These are phyloP conservation scores for Tolypocladium sp. DNA, from an alignment of 2,329 filamentous ascomycete genomes.

Conservation along the genomic window DNA sequence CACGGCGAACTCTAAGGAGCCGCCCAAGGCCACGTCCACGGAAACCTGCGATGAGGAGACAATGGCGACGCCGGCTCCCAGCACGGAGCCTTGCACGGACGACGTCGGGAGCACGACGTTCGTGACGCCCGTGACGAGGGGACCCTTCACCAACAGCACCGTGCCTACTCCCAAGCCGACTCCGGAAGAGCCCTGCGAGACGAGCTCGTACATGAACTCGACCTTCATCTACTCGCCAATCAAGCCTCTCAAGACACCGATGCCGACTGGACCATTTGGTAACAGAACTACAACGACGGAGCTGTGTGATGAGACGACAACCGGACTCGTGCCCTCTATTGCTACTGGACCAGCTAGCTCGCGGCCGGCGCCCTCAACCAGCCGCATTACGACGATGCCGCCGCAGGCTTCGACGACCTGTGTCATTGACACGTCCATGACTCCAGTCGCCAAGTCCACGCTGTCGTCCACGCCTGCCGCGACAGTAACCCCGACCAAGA, in stretches of 20 bases:
- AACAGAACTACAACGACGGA: too few relatives aligned
- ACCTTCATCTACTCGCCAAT: too few relatives aligned
- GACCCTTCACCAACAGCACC: too few relatives aligned
- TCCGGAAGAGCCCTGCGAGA: too few relatives aligned
- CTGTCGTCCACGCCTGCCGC: conserved; percentile 14
- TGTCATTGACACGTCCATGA: conserved; percentile 24
- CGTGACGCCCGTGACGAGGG: too few relatives aligned
- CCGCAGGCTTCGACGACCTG: conserved; percentile 3
- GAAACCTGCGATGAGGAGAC: conserved; percentile 1
- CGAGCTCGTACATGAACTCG: too few relatives aligned
- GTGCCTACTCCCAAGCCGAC: too few relatives aligned
- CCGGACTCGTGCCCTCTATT: too few relatives aligned
- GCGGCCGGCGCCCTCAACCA: not conserved
- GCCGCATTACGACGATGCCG: not conserved
- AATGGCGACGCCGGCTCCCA: conserved; percentile 1
- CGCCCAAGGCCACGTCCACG: not conserved
- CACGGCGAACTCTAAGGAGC: conserved; percentile 8
- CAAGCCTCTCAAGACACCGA: too few relatives aligned
- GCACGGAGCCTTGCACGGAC: not conserved
- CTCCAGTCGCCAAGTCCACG: conserved; percentile 17
- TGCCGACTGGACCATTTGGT: too few relatives aligned
- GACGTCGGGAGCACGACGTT: not conserved
- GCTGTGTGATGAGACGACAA: too few relatives aligned
- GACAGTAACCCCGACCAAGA: conserved; percentile 13
- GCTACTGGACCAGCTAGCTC: too few relatives aligned